phyloP scores from a whole-genome alignment of 192 early-diverging fungal genomes.

The Gaertneriomyces sp. region DNA sequence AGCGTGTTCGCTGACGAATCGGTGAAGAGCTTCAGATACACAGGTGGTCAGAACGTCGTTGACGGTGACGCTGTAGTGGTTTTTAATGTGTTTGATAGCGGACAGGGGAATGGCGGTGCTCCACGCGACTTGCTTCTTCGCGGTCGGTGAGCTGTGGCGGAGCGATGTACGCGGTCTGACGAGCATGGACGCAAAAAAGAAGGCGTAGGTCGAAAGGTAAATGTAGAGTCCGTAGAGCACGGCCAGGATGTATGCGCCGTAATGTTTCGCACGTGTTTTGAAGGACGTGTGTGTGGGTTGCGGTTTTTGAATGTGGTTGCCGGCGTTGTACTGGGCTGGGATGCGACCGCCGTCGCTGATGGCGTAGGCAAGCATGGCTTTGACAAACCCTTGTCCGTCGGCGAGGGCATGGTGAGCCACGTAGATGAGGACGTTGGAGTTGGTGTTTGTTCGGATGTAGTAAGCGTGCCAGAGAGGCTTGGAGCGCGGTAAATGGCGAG shows the following conservation, averaged over 20 bases:
- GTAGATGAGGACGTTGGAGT: constrained; percentile 6
- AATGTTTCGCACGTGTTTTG: constrained; percentile 3
- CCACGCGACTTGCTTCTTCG: constrained; percentile 31
- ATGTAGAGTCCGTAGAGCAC: not conserved
- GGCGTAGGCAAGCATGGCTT: constrained; percentile 24
- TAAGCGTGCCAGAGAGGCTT: constrained; percentile 27
- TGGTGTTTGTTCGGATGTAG: not conserved
- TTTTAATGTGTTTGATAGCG: constrained; percentile 32
- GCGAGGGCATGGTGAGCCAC: constrained; percentile 30
- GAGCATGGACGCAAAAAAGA: not conserved
- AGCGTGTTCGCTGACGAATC: no score
- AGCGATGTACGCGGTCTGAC: constrained; percentile 15
- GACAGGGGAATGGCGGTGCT: constrained; percentile 16
- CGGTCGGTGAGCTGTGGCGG: constrained; percentile 4
- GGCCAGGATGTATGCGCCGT: not conserved
- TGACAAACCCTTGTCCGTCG: constrained; percentile 42
- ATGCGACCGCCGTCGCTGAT: constrained; percentile 7
- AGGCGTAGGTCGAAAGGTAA: constrained; percentile 14
- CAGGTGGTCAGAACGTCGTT: constrained; percentile 34
- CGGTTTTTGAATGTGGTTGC: constrained; percentile 8
- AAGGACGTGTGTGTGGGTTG: not conserved
- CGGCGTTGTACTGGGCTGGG: constrained; percentile 22
- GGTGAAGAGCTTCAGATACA: constrained; percentile 22
- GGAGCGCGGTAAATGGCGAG: no score
- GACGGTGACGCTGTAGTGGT: constrained; percentile 23